A percentile compares a stretch with the other conserved stretches of the same genome.
Conservation (phyloP, 1,284 basidiomycete species). For the Ustilago curta region DNA sequence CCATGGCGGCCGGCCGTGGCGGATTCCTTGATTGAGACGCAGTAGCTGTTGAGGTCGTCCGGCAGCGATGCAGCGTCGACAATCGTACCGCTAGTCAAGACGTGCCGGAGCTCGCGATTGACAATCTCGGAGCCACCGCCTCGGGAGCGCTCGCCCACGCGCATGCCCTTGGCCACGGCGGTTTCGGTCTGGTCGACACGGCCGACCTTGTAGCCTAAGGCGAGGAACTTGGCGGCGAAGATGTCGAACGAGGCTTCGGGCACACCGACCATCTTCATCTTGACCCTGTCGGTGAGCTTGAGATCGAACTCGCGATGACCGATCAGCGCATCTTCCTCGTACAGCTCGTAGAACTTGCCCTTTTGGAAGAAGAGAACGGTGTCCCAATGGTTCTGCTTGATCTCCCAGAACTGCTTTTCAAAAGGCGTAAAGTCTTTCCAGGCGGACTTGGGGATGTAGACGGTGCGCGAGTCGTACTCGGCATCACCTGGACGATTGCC, state of each 20-base stretch:
- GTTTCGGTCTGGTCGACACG: constrained; percentile 98
- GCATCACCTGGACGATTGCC: constrained; percentile 81
- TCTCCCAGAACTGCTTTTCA: constrained; percentile 75
- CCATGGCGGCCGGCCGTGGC: constrained; percentile 26
- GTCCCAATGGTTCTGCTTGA: constrained; percentile 68
- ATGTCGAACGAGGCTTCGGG: constrained; percentile 90
- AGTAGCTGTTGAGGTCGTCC: constrained; percentile 95
- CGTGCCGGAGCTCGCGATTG: constrained; percentile 86
- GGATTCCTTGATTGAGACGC: constrained; percentile 83
- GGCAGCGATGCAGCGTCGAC: constrained; percentile 89
- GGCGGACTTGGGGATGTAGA: constrained; percentile 81
- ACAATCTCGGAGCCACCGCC: constrained; percentile 71
- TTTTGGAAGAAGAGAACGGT: constrained; percentile 96
- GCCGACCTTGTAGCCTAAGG: constrained; percentile 88
- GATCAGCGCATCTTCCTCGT: constrained; percentile 69
- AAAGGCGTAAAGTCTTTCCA: constrained; percentile 94
- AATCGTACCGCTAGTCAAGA: constrained; percentile 96
- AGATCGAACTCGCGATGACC: constrained; percentile 70
- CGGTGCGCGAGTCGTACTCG: constrained; percentile 91
- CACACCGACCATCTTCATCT: constrained; percentile 97
- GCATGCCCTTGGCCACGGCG: constrained; percentile 76
- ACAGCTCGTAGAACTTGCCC: constrained; percentile 74
- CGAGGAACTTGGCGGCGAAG: constrained; percentile 71
- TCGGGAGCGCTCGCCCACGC: constrained; percentile 72
- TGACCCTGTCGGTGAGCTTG: constrained; percentile 83